Percentiles rank a stretch among this genome's conserved stretches.
These are phyloP conservation scores for Fusarium papillatum DNA, from an alignment of 2,329 filamentous ascomycete species.

Conservation along the genomic window DNA sequence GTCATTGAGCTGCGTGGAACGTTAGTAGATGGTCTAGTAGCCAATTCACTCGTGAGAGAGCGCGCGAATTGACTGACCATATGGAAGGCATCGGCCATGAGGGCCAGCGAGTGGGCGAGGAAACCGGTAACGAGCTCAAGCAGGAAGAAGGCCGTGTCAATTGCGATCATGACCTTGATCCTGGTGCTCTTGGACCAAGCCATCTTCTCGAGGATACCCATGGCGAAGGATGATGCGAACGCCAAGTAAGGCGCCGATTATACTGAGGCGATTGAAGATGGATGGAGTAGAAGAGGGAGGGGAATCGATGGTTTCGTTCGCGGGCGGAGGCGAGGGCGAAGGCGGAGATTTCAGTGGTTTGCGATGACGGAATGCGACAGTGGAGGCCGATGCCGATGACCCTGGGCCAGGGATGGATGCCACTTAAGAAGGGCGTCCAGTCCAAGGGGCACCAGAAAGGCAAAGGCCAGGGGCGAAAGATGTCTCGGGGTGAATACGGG, in stretches of 20 bases:
- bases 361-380: conserved; percentile 44
- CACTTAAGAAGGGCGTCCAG: neutral
- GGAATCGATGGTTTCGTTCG: conserved; percentile 10
- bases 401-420: conserved; percentile 4
- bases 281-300: conserved; percentile 15
- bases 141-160: conserved; percentile 91
- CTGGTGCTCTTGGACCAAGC: conserved; percentile 92
- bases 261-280: conserved; percentile 9
- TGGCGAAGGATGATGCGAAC: conserved; percentile 32
- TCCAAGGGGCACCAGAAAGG: neutral
- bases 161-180: conserved; percentile 92
- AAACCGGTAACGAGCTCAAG: conserved; percentile 90
- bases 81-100: conserved; percentile 98
- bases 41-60: conserved; percentile 1
- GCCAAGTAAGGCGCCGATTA: conserved; percentile 20
- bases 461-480: neutral
- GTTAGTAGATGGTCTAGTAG: conserved; percentile 25
- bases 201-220: conserved; percentile 67
- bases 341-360: conserved; percentile 37
- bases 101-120: conserved; percentile 88
- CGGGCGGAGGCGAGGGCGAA: conserved; percentile 19
- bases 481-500: neutral
- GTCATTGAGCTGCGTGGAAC: conserved; percentile 82
- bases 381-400: conserved; percentile 13
- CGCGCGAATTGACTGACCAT: conserved; percentile 74